Evolutionary conservation across 768 basidiomycete genomes (phyloP), one percentile per base, ranked within the genome.

Genomic region (Suillus sp.): DNA sequence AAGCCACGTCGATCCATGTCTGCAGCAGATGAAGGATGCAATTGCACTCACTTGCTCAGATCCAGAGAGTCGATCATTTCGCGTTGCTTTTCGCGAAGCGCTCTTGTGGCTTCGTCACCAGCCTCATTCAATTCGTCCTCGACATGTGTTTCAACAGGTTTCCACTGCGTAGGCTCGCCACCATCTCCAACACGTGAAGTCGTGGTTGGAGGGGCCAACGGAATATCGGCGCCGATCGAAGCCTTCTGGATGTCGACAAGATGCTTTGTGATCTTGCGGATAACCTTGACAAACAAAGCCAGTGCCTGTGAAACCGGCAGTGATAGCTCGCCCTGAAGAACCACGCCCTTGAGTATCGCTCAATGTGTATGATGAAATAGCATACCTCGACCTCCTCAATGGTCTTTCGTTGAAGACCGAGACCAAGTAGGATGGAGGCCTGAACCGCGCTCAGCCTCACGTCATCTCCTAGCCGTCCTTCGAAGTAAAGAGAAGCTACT

Each of bases 41-140:
- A 47, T 20, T 48, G 57, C 53, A 82, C 93, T 84, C 72, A 98
- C 95, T 90, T 90, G 77, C 82, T 86, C 64, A 98, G 77, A 78
- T 98, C 95, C 35, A 99, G 82, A 25, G 92, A 85, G 67, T 93
- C 88, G 56, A 99, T 88, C 82, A 98, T 86, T 75, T 91, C 90
- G 27, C 90, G 82, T 77, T 98, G 95, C 74, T 90, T 85, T 77
- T 90, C 89, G 35, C 78, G 74, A 67, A 86, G 76, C 62, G 68
- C 68, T 55, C 72, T 76, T 58, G 89, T 80, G 57, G 84, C 89
- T 66, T 84, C 84, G 65, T 87, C 84, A 0, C 92, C 95, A 0
- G 92, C 95, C 65, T 89, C 88, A 25, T 91, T 81, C 14, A 94
- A 77, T 70, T 95, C 93, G 9, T 87, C 84, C 51, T 86, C 85